phyloP scores from a whole-genome alignment of 768 basidiomycete species.

The Termitomyces sp. region DNA sequence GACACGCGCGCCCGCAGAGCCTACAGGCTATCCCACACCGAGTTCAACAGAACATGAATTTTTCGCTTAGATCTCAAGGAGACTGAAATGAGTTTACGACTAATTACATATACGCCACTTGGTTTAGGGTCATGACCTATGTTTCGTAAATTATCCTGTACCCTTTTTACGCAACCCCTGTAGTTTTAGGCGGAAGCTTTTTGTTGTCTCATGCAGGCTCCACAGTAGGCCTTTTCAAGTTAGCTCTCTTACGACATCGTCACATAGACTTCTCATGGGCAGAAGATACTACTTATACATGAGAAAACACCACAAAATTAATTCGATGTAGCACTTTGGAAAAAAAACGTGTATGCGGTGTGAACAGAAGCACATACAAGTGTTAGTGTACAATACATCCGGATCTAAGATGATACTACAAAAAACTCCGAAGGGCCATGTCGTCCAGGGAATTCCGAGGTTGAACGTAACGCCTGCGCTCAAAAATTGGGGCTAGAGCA shows the following conservation, averaged over 20 bases:
- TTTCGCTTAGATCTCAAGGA: conserved; percentile 21
- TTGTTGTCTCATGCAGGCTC: not conserved
- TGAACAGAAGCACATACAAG: not conserved
- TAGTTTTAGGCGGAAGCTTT: not conserved
- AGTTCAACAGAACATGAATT: conserved; percentile 40
- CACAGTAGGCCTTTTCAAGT: not conserved
- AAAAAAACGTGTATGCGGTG: not conserved
- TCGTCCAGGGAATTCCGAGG: conserved; percentile 62
- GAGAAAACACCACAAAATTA: not conserved
- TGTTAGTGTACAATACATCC: not conserved
- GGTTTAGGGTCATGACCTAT: conserved; percentile 9
- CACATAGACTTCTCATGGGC: no score
- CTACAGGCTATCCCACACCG: conserved; percentile 46
- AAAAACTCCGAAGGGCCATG: conserved; percentile 34
- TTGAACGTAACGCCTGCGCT: conserved; percentile 41
- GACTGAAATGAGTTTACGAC: conserved; percentile 8
- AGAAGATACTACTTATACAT: no score
- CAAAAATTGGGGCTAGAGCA: conserved; percentile 61
- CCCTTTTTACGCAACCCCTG: not conserved
- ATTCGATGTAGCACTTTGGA: not conserved
- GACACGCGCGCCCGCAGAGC: conserved; percentile 19
- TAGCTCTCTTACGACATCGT: not conserved
- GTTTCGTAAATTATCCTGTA: conserved; percentile 2
- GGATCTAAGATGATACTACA: not conserved
- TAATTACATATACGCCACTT: conserved; percentile 12